Base-by-base conservation (phyloP, 148 eudicot species). In the Fallopia convolvulus region DNA sequence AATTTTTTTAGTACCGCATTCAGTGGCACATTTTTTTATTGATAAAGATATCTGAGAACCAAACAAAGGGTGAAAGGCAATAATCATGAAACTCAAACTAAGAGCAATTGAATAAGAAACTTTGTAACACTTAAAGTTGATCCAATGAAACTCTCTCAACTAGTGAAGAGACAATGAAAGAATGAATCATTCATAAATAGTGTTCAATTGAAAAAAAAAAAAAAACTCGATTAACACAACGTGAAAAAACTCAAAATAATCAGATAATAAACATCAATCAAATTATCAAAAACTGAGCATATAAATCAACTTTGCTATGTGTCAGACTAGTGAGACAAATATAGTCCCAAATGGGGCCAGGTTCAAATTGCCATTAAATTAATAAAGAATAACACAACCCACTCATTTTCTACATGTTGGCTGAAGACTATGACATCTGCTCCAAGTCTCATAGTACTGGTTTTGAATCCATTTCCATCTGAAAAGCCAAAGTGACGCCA, bases 401-500 rank as follows among this genome's bases (percentile, higher is more conserved):
- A 94, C 99, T 91, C 83, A 55, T 82, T 77, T 70, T 78, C 81
- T 18, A 30, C 61, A 77, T 81, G 80, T 47, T 94, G 89, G 79
- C 88, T 92, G 92, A 94, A 94, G 83, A 92, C 97, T 76, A 94
- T 82, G 80, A 87, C 99, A 82, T 94, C 99, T 63, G 99, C 93
- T 80, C 99, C 99, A 79, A 94, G 99, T 83, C 99, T 85, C 99
- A 94, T 94, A 48, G 99, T 85, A 84, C 99, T 89, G 30, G 99
- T 94, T 88, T 94, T 94, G 85, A 94, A 94, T 84, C 99, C 99
- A 89, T 94, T 94, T 82, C 99, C 99, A 88, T 94, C 99, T 94
- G 88, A 84, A 89, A 87, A 56, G 77, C 70, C 49, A 79, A 79
- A 80, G 79, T 81, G 75, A 84, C 77, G 68, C 81, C 75, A 20